These are phyloP conservation scores for Mucor plumbeus DNA, from an alignment of 371 early-diverging fungal species.

Conservation along the genomic window DNA sequence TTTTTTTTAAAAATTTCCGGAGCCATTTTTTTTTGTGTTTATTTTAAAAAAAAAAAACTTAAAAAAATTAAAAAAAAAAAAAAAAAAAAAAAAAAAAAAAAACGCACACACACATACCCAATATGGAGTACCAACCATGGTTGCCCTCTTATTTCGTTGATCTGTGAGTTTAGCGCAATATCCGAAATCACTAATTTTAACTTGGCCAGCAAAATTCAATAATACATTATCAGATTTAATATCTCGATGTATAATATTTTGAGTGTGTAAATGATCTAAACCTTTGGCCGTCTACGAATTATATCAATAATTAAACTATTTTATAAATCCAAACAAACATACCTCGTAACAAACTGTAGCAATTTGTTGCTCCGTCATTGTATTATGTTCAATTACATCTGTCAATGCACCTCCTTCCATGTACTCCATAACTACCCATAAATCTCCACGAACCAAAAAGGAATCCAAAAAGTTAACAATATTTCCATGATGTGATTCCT, in stretches of 20 bases:
- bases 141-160: constrained; percentile 76
- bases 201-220: constrained; percentile 77
- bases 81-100: not conserved
- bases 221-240: constrained; percentile 90
- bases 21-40: constrained; percentile 65
- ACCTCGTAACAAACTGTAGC: constrained; percentile 89
- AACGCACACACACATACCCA: constrained; percentile 54
- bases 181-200: constrained; percentile 92
- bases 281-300: constrained; percentile 60
- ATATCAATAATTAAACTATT: not conserved
- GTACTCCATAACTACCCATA: constrained; percentile 98
- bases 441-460: constrained; percentile 82
- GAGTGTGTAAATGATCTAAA: constrained; percentile 79
- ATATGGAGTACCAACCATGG: constrained; percentile 95
- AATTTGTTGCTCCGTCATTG: constrained; percentile 89
- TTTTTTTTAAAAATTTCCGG: constrained; percentile 92
- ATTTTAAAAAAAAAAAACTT: too few species aligned
- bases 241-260: constrained; percentile 90
- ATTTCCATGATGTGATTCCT: constrained; percentile 93
- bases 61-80: not conserved
- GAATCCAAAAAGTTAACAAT: constrained; percentile 96
- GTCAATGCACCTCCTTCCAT: constrained; percentile 98
- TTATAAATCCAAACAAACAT: constrained; percentile 3
- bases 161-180: constrained; percentile 88
- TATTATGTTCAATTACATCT: constrained; percentile 93